Evolutionary conservation across 2,329 filamentous ascomycete genomes (phyloP), one percentile per base, ranked within the genome.

Genomic region (Colletotrichum tropicale): DNA sequence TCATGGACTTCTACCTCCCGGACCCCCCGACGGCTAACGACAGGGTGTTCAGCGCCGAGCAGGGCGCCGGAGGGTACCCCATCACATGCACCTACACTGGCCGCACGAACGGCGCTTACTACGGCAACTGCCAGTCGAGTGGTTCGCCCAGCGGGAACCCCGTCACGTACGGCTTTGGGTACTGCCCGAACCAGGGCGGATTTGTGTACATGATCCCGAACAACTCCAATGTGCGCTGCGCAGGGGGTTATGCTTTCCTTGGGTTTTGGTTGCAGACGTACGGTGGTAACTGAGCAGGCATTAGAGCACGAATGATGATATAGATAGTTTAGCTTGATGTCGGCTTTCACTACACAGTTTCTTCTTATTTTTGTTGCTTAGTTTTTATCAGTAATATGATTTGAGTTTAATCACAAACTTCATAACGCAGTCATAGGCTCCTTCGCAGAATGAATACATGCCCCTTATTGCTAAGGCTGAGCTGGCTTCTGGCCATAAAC

Each of bases 141-240:
- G 61, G 69, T 48, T 67, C 61, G 13, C 69, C 69, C 4, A 58
- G 16, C 30, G 69, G 61, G 1, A 71, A 71, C 26, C 69, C 69
- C 34, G 69, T 66, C 8, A 62, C 66, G 1, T 56, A 71, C 6
- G 61, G 69, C 9, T 71, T 71, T 18, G 61, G 69, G 16, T 67
- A 71, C 32, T 71, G 69, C 61, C 69, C 43, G 26, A 43, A 71
- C 69, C 61, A 71, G 61, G 69, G 69, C 12, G 69, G 69, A 6
- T 71, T 36, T 10, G 8, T 66, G 30, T 71, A 71, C 69, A 71
- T 71, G 69, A 71, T 71, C 61, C 69, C 69, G n/a, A 71, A 71
- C 18, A 58, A 56, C 61, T 71, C 69, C 9, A 71, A 66, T 18
- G 69, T 71, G 30, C 69, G 32, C 18, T 71, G 69, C 13, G 60